Evolutionary conservation across 176 grass and related monocot genomes (phyloP), one percentile per base, ranked within the genome.

Genomic region (Saccharum spontaneum): DNA sequence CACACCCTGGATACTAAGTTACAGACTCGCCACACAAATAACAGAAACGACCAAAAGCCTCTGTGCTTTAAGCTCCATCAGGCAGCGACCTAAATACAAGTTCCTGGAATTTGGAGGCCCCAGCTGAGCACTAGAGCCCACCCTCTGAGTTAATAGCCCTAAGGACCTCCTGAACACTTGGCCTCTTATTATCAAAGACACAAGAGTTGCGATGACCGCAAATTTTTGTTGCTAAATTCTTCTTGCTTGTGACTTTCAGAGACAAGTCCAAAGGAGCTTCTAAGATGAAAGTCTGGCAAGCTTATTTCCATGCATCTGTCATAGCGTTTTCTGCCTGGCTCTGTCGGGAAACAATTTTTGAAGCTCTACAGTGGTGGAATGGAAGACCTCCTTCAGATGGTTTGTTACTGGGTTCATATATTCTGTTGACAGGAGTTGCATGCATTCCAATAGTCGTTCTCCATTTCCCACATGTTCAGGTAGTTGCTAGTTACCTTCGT

Each of bases 321-420:
- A 84, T 99, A 79, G 88, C 89, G 23, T 82, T 99, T 41, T 96
- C 97, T 16, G 90, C 90, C 0, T 99, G 97, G 97, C 81, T 99
- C 28, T 99, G 93, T 30, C 83, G 91, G 73, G 97, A 99, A 90
- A 94, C 97, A 79, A 95, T 99, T 71, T 99, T 99, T 24, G 93
- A 99, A 92, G 91, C 91, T 89, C 87, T 99, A 74, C 93, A 99
- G 66, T 99, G 93, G 93, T 93, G 94, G 90, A 93, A 94, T 80
- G 97, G 97, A 86, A 94, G 88, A 77, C 86, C 97, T 84, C 97
- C 97, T 89, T 92, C 86, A 80, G 93, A 99, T 90, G 90, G 97
- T 65, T 72, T 99, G 55, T 87, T 99, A 86, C 83, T 99, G 83
- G 97, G 97, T 50, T 94, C 91, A 59, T 95, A 89, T 83, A 92